A percentile compares a stretch with the other conserved stretches of the same genome.
Conservation (phyloP, 2,329 filamentous ascomycete species). For the Colletotrichum tabaci region DNA sequence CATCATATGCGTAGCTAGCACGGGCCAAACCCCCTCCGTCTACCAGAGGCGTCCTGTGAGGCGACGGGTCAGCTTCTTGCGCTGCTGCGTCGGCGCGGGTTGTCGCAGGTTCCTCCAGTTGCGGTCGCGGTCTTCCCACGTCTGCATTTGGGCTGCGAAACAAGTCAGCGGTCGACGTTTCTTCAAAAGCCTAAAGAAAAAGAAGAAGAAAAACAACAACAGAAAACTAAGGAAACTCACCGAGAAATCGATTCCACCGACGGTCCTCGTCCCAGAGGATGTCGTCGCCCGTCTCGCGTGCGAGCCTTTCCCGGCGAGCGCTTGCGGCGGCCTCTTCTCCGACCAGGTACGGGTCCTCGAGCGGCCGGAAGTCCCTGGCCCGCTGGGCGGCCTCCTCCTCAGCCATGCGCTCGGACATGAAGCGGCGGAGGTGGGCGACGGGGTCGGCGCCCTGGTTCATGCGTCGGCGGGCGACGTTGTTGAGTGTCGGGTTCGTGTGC, state of each 20-base stretch:
- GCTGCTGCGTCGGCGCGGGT: slow-evolving; percentile 51
- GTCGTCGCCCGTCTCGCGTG: slow-evolving; percentile 69
- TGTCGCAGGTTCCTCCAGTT: slow-evolving; percentile 62
- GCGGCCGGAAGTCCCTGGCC: slow-evolving; percentile 57
- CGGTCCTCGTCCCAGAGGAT: slow-evolving; percentile 70
- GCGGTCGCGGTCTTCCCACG: slow-evolving; percentile 65
- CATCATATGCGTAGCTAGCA: slow-evolving; percentile 14
- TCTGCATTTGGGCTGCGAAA: slow-evolving; percentile 64
- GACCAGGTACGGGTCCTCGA: slow-evolving; percentile 78
- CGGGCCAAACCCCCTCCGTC: not conserved
- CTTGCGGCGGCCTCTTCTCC: slow-evolving; percentile 74
- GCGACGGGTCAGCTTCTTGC: slow-evolving; percentile 58
- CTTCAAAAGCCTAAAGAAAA: too few species aligned
- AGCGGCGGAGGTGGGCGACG: slow-evolving; percentile 50
- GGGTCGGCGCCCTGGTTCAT: slow-evolving; percentile 55
- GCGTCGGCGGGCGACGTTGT: slow-evolving; percentile 75
- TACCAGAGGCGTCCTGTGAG: slow-evolving; percentile 53
- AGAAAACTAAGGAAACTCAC: slow-evolving; percentile 56
- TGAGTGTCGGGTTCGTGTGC: slow-evolving; percentile 71
- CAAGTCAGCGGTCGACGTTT: not conserved
- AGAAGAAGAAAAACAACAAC: too few species aligned
- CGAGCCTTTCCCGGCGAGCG: slow-evolving; percentile 70
- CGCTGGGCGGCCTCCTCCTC: slow-evolving; percentile 52
- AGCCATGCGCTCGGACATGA: slow-evolving; percentile 55
- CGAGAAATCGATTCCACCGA: slow-evolving; percentile 73